Evolutionary conservation across 805 yeast species (phyloP), one percentile per base, ranked within the genome.

Genomic region (Kazachstania africana): DNA sequence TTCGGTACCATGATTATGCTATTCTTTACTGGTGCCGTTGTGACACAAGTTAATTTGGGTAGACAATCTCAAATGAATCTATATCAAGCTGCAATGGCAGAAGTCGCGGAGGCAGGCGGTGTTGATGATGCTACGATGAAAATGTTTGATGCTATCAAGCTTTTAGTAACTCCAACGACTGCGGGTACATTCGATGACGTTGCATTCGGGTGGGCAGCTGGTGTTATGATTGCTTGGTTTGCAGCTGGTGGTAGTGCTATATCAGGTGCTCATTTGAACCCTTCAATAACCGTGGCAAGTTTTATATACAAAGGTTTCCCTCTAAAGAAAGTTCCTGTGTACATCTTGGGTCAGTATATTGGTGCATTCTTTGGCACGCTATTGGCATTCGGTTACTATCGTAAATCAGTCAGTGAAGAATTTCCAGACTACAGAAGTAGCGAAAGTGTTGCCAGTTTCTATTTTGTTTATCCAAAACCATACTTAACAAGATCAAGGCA

Each of bases 211-310:
- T 70, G 75, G 75, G 76, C 71, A 27, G 54, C 67, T 23, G 75
- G 70, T 1, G 72, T 66, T 24, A 64, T 66, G 43, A 46, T 68
- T 45, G 76, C 75, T 29, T 67, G 66, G 42, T 55, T 60, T 32
- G 55, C 60, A 6, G 60, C 72, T 25, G 73, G 73, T 36, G 76
- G 76, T 40, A 47, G 55, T 38, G 58, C 61, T 8, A 56, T 69
- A 32, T 68, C 74, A 24, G 75, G 74, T 44, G 76, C 70, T n/a
- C 76, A 70, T 48, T 45, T 70, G 36, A 70, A 70, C 48, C 74
- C 75, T 3, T 68, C 71, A 35, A 62, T 69, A 22, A 68, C 75
- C 1, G 30, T 70, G 6, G 48, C 63, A 8, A 57, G 64, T 43
- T 68, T 67, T 37, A 44, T 65, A 9, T 70, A 55, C 43, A 61